Evolutionary conservation across 2,329 filamentous ascomycete species (phyloP).

Genomic region (Aspergillus persii): DNA sequence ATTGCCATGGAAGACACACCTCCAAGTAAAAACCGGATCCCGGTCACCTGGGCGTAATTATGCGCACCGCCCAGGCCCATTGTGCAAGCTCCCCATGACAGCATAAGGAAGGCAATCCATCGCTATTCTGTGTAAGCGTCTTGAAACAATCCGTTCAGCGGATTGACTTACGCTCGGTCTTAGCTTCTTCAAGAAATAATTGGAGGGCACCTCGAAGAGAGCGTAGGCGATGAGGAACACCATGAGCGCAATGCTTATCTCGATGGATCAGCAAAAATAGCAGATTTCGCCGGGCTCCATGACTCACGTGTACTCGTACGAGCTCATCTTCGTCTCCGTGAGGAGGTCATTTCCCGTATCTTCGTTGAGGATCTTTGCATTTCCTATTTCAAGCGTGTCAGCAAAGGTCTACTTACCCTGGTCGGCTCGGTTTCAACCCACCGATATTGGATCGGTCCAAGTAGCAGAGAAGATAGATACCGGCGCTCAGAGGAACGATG

Average conservation of each 20-base stretch:
- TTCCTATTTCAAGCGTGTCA: slow-evolving; percentile 34
- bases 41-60: slow-evolving; percentile 45
- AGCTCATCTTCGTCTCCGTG: slow-evolving; percentile 59
- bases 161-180: slow-evolving; percentile 39
- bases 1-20: slow-evolving; percentile 3
- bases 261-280: not conserved
- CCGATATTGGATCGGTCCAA: slow-evolving; percentile 68
- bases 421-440: slow-evolving; percentile 13
- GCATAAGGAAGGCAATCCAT: slow-evolving; percentile 52
- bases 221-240: slow-evolving; percentile 50
- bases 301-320: slow-evolving; percentile 56
- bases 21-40: slow-evolving; percentile 49
- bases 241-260: slow-evolving; percentile 45
- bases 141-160: too few species aligned
- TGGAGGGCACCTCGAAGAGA: slow-evolving; percentile 51
- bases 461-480: slow-evolving; percentile 66
- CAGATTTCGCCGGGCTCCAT: slow-evolving; percentile 10
- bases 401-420: not conserved
- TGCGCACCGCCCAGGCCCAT: slow-evolving; percentile 48
- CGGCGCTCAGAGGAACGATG: slow-evolving; percentile 62
- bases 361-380: slow-evolving; percentile 65
- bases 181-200: slow-evolving; percentile 50
- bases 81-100: slow-evolving; percentile 50
- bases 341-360: slow-evolving; percentile 62
- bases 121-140: slow-evolving; percentile 21